Evolutionary conservation across 2,329 filamentous ascomycete genomes (phyloP).

Genomic region (Xylaria multiplex): DNA sequence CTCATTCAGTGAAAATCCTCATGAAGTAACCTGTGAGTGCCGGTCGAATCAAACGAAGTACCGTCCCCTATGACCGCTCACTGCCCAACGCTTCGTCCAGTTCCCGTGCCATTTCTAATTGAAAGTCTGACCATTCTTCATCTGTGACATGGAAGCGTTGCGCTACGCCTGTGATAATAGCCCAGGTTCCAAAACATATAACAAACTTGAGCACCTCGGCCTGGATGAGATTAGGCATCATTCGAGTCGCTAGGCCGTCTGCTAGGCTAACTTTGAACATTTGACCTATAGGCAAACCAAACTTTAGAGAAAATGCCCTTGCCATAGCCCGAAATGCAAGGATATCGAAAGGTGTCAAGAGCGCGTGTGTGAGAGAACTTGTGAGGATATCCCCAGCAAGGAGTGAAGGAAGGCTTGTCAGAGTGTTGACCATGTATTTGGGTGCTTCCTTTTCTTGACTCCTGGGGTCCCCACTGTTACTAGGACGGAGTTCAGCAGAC

Average conservation of each 20-base stretch:
- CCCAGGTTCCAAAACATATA: slow-evolving; percentile 59
- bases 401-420: slow-evolving; percentile 61
- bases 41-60: background rate
- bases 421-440: slow-evolving; percentile 59
- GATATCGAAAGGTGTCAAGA: slow-evolving; percentile 60
- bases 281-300: slow-evolving; percentile 52
- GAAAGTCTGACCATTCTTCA: slow-evolving; percentile 54
- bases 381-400: slow-evolving; percentile 61
- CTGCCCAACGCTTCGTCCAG: background rate
- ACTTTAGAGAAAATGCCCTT: slow-evolving; percentile 53
- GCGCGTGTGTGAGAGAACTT: slow-evolving; percentile 54
- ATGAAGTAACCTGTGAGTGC: background rate
- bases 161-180: slow-evolving; percentile 51
- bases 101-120: slow-evolving; percentile 4
- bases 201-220: slow-evolving; percentile 58
- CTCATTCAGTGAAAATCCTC: background rate
- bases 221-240: slow-evolving; percentile 57
- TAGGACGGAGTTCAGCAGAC: slow-evolving; percentile 68
- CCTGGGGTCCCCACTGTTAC: slow-evolving; percentile 49
- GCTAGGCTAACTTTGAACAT: slow-evolving; percentile 54
- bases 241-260: slow-evolving; percentile 53
- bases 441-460: slow-evolving; percentile 48
- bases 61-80: slow-evolving; percentile 8
- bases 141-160: slow-evolving; percentile 56
- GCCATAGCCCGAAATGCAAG: slow-evolving; percentile 58